Percentiles rank a stretch among this genome's conserved stretches.
Evolutionary conservation across 208 protist genomes (phyloP).

Genomic region (Borovskyia barvae): DNA sequence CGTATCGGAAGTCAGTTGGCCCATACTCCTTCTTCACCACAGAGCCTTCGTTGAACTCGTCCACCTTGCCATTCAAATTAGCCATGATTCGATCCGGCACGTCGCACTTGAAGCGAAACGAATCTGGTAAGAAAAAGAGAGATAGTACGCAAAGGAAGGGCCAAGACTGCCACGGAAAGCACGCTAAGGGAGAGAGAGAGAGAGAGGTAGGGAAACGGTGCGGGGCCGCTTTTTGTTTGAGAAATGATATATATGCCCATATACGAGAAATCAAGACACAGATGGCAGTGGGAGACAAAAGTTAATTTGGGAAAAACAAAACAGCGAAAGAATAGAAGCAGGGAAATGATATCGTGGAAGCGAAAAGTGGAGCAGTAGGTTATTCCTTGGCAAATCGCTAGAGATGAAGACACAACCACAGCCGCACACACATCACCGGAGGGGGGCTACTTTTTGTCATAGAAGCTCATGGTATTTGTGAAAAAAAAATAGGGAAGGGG

Average conservation of each 20-base stretch:
- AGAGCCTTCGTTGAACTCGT: constrained; percentile 80
- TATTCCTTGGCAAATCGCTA: too few relatives aligned
- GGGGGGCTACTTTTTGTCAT: constrained; percentile 1
- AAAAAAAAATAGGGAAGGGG: constrained; percentile 17
- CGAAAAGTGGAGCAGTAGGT: too few relatives aligned
- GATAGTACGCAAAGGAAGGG: background rate
- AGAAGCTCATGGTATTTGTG: background rate
- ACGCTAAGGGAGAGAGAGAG: background rate
- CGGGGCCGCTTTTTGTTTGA: too few relatives aligned
- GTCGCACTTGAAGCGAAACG: background rate
- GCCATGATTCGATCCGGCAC: too few relatives aligned
- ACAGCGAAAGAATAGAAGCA: background rate
- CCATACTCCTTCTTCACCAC: constrained; percentile 40
- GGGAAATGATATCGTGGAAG: too few relatives aligned
- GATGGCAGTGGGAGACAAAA: too few relatives aligned
- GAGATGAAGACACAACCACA: too few relatives aligned
- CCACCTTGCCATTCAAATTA: constrained; percentile 32
- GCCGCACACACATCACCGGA: too few relatives aligned
- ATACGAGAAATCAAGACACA: too few relatives aligned
- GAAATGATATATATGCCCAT: too few relatives aligned
- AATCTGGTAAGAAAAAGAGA: background rate
- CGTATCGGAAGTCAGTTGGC: constrained; percentile 25
- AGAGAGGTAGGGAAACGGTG: background rate
- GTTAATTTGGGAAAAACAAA: constrained; percentile 10
- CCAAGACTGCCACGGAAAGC: background rate